Evolutionary conservation across 2,329 filamentous ascomycete species (phyloP).

Genomic region (Apiospora pterosperma): DNA sequence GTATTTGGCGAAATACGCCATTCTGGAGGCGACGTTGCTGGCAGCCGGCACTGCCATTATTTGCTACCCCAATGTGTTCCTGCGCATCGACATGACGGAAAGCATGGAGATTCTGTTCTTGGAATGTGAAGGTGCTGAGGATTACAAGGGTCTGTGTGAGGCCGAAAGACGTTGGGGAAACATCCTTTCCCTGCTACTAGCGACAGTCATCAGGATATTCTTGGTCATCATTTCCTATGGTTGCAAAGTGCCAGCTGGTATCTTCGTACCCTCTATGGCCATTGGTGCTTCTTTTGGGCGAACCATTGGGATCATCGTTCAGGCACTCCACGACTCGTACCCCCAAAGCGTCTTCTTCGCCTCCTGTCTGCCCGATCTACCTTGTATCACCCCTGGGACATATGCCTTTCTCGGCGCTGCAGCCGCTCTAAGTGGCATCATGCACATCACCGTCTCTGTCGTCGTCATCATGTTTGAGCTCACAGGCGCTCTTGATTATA

Average conservation of each 20-base stretch:
- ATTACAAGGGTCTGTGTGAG: constrained; percentile 89
- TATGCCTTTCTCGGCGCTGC: constrained; percentile 94
- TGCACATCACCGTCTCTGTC: constrained; percentile 95
- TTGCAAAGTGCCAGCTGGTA: constrained; percentile 95
- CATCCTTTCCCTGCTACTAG: constrained; percentile 72
- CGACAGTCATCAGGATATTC: constrained; percentile 76
- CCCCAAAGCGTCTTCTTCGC: constrained; percentile 83
- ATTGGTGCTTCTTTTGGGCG: constrained; percentile 92
- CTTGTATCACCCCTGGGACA: constrained; percentile 95
- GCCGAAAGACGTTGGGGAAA: constrained; percentile 71
- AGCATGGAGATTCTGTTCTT: constrained; percentile 98
- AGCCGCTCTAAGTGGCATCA: constrained; percentile 89
- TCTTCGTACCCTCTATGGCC: constrained; percentile 98
- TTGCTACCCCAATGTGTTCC: constrained; percentile 95
- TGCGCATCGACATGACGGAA: constrained; percentile 98
- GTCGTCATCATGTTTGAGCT: constrained; percentile 99
- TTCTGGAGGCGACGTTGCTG: constrained; percentile 81
- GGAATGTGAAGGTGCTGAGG: constrained; percentile 85
- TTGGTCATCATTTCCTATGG: constrained; percentile 96
- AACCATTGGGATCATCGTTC: constrained; percentile 90
- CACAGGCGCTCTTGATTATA: constrained; percentile 95
- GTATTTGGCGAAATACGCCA: constrained; percentile 78
- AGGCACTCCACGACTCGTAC: constrained; percentile 80
- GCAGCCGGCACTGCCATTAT: constrained; percentile 82
- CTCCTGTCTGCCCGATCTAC: constrained; percentile 83